phyloP scores from a whole-genome alignment of 1,284 basidiomycete species.

The Macrocystidia cucumis region DNA sequence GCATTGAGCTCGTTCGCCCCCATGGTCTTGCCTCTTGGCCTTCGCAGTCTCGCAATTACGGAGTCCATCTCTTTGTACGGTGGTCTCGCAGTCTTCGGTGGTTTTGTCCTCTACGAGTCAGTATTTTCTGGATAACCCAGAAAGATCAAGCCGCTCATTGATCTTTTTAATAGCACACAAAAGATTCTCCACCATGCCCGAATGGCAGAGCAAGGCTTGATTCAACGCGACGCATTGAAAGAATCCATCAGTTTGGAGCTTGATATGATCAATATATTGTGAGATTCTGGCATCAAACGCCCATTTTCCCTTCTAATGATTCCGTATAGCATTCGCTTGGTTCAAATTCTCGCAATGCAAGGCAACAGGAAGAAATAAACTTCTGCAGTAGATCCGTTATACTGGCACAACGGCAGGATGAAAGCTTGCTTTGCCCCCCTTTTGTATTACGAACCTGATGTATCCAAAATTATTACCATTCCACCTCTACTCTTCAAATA shows the following conservation, averaged over 20 bases:
- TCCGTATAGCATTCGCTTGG: constrained; percentile 62
- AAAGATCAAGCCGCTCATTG: not conserved
- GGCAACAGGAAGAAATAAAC: constrained; percentile 33
- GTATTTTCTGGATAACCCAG: constrained; percentile 13
- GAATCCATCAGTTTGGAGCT: constrained; percentile 79
- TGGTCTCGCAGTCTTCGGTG: constrained; percentile 82
- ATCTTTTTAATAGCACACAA: constrained; percentile 46
- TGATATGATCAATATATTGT: constrained; percentile 88
- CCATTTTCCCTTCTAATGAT: constrained; percentile 6
- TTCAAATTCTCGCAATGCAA: constrained; percentile 74
- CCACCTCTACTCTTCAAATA: no score
- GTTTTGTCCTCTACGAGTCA: constrained; percentile 84
- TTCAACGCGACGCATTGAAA: constrained; percentile 69
- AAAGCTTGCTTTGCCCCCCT: no score
- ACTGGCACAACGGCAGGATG: no score
- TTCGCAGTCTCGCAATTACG: constrained; percentile 68
- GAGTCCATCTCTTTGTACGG: constrained; percentile 82
- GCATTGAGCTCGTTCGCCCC: constrained; percentile 83
- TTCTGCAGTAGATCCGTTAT: no score
- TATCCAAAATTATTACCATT: constrained; percentile 7
- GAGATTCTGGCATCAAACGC: constrained; percentile 17
- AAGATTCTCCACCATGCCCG: constrained; percentile 78
- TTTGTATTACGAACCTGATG: constrained; percentile 8
- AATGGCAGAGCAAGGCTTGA: constrained; percentile 59
- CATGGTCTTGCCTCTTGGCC: constrained; percentile 76